Percentiles rank a stretch among this genome's conserved stretches.
Evolutionary conservation across 495 filamentous ascomycete species (phyloP).

Genomic region (Tetracladium marchalianum): DNA sequence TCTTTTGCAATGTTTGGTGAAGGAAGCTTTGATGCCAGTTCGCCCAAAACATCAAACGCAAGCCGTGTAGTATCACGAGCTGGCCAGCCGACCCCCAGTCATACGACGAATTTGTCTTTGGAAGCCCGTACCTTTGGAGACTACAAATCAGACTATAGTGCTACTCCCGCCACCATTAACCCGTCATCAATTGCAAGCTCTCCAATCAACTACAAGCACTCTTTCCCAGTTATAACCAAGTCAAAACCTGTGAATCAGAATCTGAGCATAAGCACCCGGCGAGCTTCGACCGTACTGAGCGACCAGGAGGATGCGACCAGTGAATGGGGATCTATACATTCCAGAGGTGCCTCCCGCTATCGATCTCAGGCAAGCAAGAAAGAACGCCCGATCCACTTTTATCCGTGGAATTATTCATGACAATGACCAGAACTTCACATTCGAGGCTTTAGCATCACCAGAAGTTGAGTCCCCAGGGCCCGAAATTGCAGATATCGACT

Average conservation of each 20-base stretch:
- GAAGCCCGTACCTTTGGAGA: too few relatives aligned
- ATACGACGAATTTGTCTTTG: too few relatives aligned
- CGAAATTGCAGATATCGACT: not conserved
- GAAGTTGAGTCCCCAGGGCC: not conserved
- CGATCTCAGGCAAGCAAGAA: constrained; percentile 9
- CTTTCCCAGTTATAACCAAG: too few relatives aligned
- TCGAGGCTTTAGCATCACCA: not conserved
- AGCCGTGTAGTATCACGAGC: too few relatives aligned
- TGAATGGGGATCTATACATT: constrained; percentile 17
- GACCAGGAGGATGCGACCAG: constrained; percentile 7
- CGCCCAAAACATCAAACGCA: constrained; percentile 2
- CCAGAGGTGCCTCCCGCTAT: constrained; percentile 6
- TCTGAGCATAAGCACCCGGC: too few relatives aligned
- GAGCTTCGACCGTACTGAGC: constrained; percentile 5
- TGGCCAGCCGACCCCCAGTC: too few relatives aligned
- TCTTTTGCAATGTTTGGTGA: constrained; percentile 8
- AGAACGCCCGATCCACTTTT: constrained; percentile 10
- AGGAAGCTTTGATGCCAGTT: not conserved
- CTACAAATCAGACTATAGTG: too few relatives aligned
- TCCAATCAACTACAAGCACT: too few relatives aligned
- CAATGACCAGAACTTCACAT: not conserved
- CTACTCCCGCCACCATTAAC: too few relatives aligned
- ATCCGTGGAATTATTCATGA: not conserved
- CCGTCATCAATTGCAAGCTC: too few relatives aligned
- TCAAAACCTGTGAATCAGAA: too few relatives aligned